phyloP scores from a whole-genome alignment of 2,329 filamentous ascomycete genomes.

The Claviceps cyperi region DNA sequence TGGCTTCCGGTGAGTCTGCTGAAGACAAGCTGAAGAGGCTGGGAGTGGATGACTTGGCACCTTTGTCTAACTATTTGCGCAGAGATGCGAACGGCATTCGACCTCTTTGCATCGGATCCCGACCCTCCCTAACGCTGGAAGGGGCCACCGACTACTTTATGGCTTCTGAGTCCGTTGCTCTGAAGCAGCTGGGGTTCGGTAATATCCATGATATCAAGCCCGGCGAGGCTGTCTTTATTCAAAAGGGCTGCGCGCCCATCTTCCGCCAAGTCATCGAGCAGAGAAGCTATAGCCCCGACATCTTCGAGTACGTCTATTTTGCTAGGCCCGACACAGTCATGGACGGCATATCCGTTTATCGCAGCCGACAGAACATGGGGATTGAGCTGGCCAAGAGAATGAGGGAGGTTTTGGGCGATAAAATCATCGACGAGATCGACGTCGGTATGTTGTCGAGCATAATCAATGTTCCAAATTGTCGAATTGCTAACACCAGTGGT shows the following conservation, averaged over 20 bases:
- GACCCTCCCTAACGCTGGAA: constrained; percentile 47
- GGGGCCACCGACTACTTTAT: constrained; percentile 73
- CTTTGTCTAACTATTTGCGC: background rate
- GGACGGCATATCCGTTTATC: constrained; percentile 77
- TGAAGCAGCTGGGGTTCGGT: constrained; percentile 66
- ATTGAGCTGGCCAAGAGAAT: constrained; percentile 64
- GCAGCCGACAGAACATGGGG: constrained; percentile 77
- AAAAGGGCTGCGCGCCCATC: constrained; percentile 59
- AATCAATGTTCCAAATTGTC: constrained; percentile 9
- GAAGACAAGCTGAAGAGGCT: background rate
- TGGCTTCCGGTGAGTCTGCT: constrained; percentile 43
- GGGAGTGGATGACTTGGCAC: background rate
- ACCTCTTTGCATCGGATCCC: constrained; percentile 64
- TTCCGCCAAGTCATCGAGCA: constrained; percentile 61
- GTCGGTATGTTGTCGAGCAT: constrained; percentile 20
- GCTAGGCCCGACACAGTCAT: constrained; percentile 69
- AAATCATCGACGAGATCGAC: constrained; percentile 64
- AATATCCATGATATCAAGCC: constrained; percentile 66
- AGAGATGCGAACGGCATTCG: constrained; percentile 47
- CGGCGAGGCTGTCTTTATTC: constrained; percentile 73
- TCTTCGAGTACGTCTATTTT: constrained; percentile 78
- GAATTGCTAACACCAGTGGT: background rate
- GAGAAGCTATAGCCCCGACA: constrained; percentile 61
- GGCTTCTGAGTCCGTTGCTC: constrained; percentile 75
- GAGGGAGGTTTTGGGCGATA: constrained; percentile 48